Evolutionary conservation across 768 basidiomycete species (phyloP).

Genomic region (Amyloporia xantha): DNA sequence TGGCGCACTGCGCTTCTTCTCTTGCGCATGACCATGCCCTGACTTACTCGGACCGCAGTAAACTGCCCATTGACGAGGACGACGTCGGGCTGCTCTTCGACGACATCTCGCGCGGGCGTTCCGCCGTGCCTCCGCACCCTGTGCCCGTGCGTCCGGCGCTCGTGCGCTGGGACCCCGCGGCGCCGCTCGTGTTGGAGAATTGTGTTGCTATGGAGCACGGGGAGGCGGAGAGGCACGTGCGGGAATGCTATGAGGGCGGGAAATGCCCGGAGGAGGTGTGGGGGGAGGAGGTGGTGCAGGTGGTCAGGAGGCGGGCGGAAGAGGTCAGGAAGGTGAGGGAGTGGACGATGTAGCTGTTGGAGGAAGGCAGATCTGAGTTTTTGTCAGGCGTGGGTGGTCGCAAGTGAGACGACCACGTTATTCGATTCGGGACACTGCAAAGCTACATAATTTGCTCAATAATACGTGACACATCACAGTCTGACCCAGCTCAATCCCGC

Average conservation of each 20-base stretch:
- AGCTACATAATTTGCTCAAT: no score
- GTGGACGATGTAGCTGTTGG: conserved; percentile 39
- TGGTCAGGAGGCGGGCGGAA: conserved; percentile 50
- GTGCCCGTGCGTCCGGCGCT: conserved; percentile 69
- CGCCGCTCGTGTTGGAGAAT: conserved; percentile 68
- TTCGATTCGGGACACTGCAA: no score
- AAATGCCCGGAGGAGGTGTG: conserved; percentile 51
- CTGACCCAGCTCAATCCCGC: no score
- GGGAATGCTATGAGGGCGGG: conserved; percentile 29
- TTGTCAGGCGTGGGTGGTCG: background rate
- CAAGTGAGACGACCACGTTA: no score
- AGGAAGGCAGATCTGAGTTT: background rate
- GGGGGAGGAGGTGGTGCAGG: conserved; percentile 54
- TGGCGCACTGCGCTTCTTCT: background rate
- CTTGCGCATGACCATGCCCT: no score
- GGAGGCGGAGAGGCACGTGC: conserved; percentile 65
- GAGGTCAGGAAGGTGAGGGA: conserved; percentile 53
- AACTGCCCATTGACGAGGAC: conserved; percentile 73
- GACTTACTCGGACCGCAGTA: no score
- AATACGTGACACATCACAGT: no score
- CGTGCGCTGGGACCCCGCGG: conserved; percentile 70
- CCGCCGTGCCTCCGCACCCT: conserved; percentile 69
- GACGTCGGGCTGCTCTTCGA: conserved; percentile 84
- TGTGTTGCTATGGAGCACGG: conserved; percentile 75
- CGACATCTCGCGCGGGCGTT: conserved; percentile 76